Conservation (phyloP, 73 alveolate genomes). For the Urostyla sp. region DNA sequence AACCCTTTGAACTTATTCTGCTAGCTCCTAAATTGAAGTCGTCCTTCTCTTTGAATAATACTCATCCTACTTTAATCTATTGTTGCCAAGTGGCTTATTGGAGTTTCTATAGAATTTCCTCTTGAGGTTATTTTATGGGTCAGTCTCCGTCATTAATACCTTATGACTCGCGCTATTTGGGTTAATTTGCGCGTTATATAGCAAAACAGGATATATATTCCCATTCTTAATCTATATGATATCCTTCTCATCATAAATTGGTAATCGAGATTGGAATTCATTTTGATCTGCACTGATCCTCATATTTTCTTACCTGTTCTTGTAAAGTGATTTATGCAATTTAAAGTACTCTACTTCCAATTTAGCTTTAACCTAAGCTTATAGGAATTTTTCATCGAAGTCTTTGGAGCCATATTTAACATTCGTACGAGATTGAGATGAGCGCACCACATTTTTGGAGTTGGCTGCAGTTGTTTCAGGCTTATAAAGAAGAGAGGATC, state of each 20-base stretch:
- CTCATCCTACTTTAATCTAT: background rate
- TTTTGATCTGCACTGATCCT: conserved; percentile 7
- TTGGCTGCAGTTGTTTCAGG: conserved; percentile 23
- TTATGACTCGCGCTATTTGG: conserved; percentile 39
- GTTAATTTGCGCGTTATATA: conserved; percentile 12
- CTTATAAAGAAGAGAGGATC: conserved; percentile 11
- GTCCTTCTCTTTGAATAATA: background rate
- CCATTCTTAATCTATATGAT: conserved; percentile 25
- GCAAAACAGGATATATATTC: conserved; percentile 2
- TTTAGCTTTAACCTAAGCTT: conserved; percentile 15
- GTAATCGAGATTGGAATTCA: conserved; percentile 3
- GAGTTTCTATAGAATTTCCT: conserved; percentile 34
- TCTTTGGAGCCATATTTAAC: conserved; percentile 11
- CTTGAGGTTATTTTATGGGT: conserved; percentile 33
- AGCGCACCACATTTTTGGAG: conserved; percentile 17
- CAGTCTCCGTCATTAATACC: conserved; percentile 12
- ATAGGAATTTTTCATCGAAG: conserved; percentile 24
- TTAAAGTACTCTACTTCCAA: conserved; percentile 16
- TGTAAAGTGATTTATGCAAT: conserved; percentile 4
- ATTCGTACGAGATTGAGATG: background rate
- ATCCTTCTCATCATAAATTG: conserved; percentile 26
- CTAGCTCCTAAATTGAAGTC: conserved; percentile 22
- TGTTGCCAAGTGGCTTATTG: conserved; percentile 1
- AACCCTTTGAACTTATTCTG: no score
- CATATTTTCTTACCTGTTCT: background rate